Percentiles rank a stretch among this genome's conserved stretches.
These are phyloP conservation scores for Inonotus hispidus DNA, from an alignment of 1,284 basidiomycete genomes.

Conservation along the genomic window DNA sequence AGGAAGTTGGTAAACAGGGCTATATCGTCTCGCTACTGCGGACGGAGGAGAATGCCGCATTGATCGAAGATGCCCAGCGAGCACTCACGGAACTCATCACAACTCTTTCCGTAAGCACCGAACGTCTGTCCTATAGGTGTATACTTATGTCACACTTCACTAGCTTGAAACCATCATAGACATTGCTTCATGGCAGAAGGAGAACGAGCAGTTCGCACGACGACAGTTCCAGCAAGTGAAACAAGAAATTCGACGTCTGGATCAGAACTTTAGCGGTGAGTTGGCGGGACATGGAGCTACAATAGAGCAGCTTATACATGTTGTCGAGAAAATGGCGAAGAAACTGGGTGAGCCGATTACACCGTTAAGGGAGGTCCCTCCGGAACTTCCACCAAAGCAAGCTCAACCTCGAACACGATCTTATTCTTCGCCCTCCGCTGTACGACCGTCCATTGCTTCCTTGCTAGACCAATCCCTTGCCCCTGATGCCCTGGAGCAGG, in stretches of 20 bases:
- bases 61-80: slow-evolving; percentile 23
- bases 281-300: slow-evolving; percentile 13
- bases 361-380: background rate
- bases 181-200: slow-evolving; percentile 16
- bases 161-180: slow-evolving; percentile 18
- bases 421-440: background rate
- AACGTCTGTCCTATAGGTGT: background rate
- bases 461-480: background rate
- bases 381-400: background rate
- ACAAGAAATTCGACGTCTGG: background rate
- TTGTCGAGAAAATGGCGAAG: background rate
- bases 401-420: slow-evolving; percentile 1
- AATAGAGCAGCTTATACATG: background rate
- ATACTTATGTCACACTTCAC: background rate
- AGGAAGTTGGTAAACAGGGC: slow-evolving; percentile 22
- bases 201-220: slow-evolving; percentile 4
- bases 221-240: slow-evolving; percentile 2
- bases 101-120: slow-evolving; percentile 20
- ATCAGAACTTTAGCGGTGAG: background rate
- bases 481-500: background rate
- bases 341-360: background rate
- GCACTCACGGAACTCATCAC: slow-evolving; percentile 22
- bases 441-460: slow-evolving; percentile 1
- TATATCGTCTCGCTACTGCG: slow-evolving; percentile 20
- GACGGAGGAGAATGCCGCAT: slow-evolving; percentile 21